Conservation (phyloP, 2,329 filamentous ascomycete genomes). For the Ceratocystis huliohia region DNA sequence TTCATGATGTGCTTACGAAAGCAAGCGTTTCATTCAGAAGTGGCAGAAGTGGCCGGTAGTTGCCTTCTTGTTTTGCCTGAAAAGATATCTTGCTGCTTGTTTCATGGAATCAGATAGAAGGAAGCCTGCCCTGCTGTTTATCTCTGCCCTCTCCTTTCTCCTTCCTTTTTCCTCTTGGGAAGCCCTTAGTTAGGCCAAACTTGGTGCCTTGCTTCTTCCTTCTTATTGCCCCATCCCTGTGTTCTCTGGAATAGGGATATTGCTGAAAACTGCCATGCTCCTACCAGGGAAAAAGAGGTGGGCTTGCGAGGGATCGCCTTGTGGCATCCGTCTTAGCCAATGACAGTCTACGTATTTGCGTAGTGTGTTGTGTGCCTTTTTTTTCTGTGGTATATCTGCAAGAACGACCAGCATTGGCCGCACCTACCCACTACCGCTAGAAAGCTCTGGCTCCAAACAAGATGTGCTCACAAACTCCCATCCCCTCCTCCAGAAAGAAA, state of each 20-base stretch:
- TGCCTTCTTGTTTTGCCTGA: background rate
- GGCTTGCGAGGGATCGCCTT: background rate
- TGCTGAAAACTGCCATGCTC: slow-evolving; percentile 1
- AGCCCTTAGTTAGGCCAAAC: background rate
- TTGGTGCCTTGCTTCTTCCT: background rate
- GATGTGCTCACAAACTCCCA: background rate
- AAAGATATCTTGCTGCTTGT: background rate
- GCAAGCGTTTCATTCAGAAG: background rate
- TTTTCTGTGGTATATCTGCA: background rate
- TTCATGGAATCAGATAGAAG: background rate
- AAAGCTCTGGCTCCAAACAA: slow-evolving; percentile 1
- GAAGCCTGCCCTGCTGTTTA: background rate
- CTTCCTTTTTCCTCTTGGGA: background rate
- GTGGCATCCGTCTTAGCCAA: slow-evolving; percentile 1
- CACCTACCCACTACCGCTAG: background rate
- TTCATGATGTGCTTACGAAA: background rate
- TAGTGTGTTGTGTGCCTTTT: background rate
- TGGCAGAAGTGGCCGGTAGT: background rate
- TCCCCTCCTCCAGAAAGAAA: background rate
- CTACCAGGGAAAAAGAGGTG: background rate
- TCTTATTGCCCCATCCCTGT: background rate
- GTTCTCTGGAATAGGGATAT: background rate
- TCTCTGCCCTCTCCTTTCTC: background rate
- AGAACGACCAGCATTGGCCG: background rate
- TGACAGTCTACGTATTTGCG: slow-evolving; percentile 1